Conservation (phyloP, 2,329 filamentous ascomycete species). For the Sporothrix globosa region DNA sequence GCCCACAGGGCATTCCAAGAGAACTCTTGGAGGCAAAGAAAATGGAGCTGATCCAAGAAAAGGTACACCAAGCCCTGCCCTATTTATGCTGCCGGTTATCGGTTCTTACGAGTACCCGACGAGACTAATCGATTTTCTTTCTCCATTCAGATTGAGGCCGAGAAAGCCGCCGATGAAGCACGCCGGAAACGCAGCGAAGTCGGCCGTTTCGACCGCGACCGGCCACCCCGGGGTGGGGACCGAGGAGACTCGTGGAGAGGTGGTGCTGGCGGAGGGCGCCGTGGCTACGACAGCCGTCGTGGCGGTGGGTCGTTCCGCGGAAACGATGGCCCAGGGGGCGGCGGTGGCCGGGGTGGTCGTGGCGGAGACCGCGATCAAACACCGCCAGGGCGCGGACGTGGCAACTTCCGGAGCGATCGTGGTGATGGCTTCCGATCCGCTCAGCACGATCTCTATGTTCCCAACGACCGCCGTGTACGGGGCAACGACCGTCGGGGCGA, state of each 20-base stretch:
- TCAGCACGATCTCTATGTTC: slow-evolving; percentile 57
- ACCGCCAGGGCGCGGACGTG: slow-evolving; percentile 50
- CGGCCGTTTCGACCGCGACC: slow-evolving; percentile 50
- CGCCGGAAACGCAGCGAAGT: slow-evolving; percentile 69
- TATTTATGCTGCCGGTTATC: too few species aligned
- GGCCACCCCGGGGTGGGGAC: slow-evolving; percentile 41
- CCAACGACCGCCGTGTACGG: slow-evolving; percentile 50
- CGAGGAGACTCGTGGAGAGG: slow-evolving; percentile 58
- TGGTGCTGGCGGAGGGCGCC: slow-evolving; percentile 56
- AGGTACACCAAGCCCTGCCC: slow-evolving; percentile 60
- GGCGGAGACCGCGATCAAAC: slow-evolving; percentile 54
- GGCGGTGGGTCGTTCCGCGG: slow-evolving; percentile 43
- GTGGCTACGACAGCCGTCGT: slow-evolving; percentile 43
- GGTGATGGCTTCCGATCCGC: slow-evolving; percentile 44
- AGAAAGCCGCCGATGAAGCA: slow-evolving; percentile 76
- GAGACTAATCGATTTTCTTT: background rate
- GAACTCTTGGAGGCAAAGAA: slow-evolving; percentile 97
- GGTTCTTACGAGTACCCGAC: background rate
- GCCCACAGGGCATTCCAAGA: slow-evolving; percentile 87
- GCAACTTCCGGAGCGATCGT: slow-evolving; percentile 48
- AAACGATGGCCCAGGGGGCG: slow-evolving; percentile 47
- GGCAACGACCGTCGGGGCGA: slow-evolving; percentile 45
- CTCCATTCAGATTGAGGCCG: slow-evolving; percentile 71
- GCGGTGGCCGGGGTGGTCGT: slow-evolving; percentile 52
- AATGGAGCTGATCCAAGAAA: slow-evolving; percentile 89